These are phyloP conservation scores for Coniochaeta prunicola DNA, from an alignment of 2,329 filamentous ascomycete species.

Conservation along the genomic window DNA sequence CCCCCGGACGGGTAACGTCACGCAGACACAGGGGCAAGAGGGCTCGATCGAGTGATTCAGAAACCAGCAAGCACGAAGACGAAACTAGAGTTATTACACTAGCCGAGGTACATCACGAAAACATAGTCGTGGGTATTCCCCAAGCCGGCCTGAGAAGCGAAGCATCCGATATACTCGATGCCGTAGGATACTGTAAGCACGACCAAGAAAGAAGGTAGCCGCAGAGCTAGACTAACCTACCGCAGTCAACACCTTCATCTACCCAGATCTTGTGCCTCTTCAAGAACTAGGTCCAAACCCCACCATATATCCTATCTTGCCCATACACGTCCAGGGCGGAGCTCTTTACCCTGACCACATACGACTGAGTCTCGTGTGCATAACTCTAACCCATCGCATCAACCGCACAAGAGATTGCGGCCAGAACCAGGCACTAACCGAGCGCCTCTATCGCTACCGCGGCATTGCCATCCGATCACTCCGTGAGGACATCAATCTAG, in stretches of 20 bases:
- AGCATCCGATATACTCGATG: not conserved
- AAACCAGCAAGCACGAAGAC: not conserved
- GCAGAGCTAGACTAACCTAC: not conserved
- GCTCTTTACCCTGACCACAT: conserved; percentile 1
- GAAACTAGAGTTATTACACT: not conserved
- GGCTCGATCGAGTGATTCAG: not conserved
- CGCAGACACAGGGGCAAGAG: not conserved
- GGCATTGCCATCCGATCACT: conserved; percentile 23
- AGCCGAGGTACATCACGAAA: not conserved
- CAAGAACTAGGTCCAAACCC: conserved; percentile 1
- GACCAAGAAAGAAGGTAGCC: too few relatives aligned
- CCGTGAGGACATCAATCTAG: conserved; percentile 15
- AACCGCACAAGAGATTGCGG: conserved; percentile 16
- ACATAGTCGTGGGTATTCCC: not conserved
- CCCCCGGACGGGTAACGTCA: not conserved
- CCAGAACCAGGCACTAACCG: conserved; percentile 11
- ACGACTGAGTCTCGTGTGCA: not conserved
- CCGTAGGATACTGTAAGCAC: conserved; percentile 3
- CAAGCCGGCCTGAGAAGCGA: not conserved
- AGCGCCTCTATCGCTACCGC: conserved; percentile 21
- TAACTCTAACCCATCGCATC: conserved; percentile 21
- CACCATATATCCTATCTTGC: conserved; percentile 1
- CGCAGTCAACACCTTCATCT: conserved; percentile 3
- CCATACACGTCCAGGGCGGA: not conserved
- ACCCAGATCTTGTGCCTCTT: conserved; percentile 3